These are phyloP conservation scores for Coemansia reversa DNA, from an alignment of 192 early-diverging fungal genomes.

Conservation along the genomic window DNA sequence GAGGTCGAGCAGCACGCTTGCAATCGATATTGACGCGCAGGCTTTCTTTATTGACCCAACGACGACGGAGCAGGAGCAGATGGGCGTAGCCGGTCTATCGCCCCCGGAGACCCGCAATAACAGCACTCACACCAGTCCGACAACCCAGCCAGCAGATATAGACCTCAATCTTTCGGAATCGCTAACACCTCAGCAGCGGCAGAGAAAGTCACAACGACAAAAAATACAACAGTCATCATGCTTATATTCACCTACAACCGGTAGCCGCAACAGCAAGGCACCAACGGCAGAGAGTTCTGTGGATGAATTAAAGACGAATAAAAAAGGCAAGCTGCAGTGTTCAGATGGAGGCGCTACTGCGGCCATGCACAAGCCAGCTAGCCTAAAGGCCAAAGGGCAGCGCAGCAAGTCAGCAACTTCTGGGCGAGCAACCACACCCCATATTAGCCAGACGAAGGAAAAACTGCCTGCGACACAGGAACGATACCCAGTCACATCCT, in stretches of 20 bases:
- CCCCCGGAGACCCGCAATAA: constrained; percentile 25
- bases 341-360: background rate
- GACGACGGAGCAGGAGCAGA: constrained; percentile 7
- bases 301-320: too few species aligned
- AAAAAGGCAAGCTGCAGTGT: too few species aligned
- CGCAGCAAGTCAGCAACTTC: background rate
- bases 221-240: background rate
- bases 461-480: background rate
- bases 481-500: background rate
- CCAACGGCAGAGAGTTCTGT: too few species aligned
- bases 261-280: too few species aligned
- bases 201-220: background rate
- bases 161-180: background rate
- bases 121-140: constrained; percentile 40
- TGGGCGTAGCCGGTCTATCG: constrained; percentile 22
- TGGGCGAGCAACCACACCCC: background rate
- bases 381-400: background rate
- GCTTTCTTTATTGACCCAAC: background rate
- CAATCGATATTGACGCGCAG: constrained; percentile 13
- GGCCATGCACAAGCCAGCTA: background rate
- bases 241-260: background rate
- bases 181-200: background rate
- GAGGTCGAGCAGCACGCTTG: constrained; percentile 8
- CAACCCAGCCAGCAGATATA: constrained; percentile 6
- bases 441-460: background rate